phyloP scores from a whole-genome alignment of 1,284 basidiomycete species.

The Xanthoconium separans region DNA sequence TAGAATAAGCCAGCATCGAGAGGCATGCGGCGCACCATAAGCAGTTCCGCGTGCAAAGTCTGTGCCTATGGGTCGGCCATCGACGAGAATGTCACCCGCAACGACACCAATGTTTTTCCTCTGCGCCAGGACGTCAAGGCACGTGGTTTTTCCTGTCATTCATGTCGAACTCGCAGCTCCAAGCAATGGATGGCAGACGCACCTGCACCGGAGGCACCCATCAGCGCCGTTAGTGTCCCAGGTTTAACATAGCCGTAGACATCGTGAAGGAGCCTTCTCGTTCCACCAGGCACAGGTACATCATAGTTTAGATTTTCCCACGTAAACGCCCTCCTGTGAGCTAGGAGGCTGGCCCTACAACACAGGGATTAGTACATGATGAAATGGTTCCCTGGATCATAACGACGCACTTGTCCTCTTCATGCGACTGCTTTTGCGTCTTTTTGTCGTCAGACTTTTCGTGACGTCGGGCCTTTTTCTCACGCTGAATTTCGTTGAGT shows the following conservation, averaged over 20 bases:
- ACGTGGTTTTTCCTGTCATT: constrained; percentile 62
- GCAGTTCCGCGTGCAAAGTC: constrained; percentile 80
- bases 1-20: constrained; percentile 19
- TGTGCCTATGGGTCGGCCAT: constrained; percentile 69
- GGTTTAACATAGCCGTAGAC: constrained; percentile 89
- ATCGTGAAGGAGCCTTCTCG: constrained; percentile 73
- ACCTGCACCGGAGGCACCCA: constrained; percentile 79
- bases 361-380: constrained; percentile 1
- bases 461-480: constrained; percentile 42
- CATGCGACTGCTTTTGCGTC: constrained; percentile 22
- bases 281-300: constrained; percentile 72
- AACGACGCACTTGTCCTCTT: constrained; percentile 18
- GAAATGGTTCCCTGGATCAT: not conserved
- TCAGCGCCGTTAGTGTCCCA: constrained; percentile 77
- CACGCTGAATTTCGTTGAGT: constrained; percentile 59
- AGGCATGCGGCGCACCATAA: constrained; percentile 50
- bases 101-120: constrained; percentile 87
- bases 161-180: constrained; percentile 19
- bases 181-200: constrained; percentile 3
- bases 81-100: constrained; percentile 77
- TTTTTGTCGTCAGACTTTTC: constrained; percentile 32
- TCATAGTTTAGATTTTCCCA: constrained; percentile 74
- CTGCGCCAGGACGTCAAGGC: constrained; percentile 86
- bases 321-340: constrained; percentile 57
- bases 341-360: constrained; percentile 1